These are phyloP conservation scores for Neofusicoccum kwambonambiense DNA, from an alignment of 2,329 filamentous ascomycete species.

Conservation along the genomic window DNA sequence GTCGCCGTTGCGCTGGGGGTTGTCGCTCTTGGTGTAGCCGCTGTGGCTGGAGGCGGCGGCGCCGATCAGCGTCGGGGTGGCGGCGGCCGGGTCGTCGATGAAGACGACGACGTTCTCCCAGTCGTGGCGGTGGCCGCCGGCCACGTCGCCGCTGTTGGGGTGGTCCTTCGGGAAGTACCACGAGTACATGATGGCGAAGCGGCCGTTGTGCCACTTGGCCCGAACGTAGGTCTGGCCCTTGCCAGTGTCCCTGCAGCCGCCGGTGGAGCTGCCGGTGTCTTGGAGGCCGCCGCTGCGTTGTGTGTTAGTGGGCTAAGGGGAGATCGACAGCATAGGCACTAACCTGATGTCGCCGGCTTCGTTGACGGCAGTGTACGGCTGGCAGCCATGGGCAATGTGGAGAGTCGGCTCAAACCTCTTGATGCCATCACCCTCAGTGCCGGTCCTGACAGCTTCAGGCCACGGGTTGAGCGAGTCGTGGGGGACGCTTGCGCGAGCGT, in stretches of 20 bases:
- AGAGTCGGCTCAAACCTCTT: slow-evolving; percentile 24
- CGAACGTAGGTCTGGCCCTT: slow-evolving; percentile 43
- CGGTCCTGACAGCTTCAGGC: slow-evolving; percentile 38
- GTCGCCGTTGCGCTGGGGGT: slow-evolving; percentile 23
- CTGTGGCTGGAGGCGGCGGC: slow-evolving; percentile 43
- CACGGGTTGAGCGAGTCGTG: not conserved
- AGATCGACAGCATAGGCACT: not conserved
- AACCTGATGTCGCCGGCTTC: slow-evolving; percentile 19
- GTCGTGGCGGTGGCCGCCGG: slow-evolving; percentile 43
- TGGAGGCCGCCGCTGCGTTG: slow-evolving; percentile 36
- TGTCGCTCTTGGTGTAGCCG: slow-evolving; percentile 30
- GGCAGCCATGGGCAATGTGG: slow-evolving; percentile 26
- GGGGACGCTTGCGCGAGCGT: not conserved
- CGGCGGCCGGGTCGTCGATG: slow-evolving; percentile 27
- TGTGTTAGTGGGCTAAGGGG: not conserved
- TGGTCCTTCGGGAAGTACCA: slow-evolving; percentile 51
- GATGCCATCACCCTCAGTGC: slow-evolving; percentile 21
- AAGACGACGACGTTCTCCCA: slow-evolving; percentile 41
- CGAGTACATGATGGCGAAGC: slow-evolving; percentile 43
- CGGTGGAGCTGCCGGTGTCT: slow-evolving; percentile 29
- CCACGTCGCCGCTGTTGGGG: slow-evolving; percentile 31
- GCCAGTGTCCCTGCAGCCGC: slow-evolving; percentile 32
- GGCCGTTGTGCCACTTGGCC: slow-evolving; percentile 27
- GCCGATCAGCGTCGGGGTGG: slow-evolving; percentile 35
- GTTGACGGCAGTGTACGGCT: slow-evolving; percentile 25